These are phyloP conservation scores for Obelidium mucronatum DNA, from an alignment of 192 early-diverging fungal genomes.

Conservation along the genomic window DNA sequence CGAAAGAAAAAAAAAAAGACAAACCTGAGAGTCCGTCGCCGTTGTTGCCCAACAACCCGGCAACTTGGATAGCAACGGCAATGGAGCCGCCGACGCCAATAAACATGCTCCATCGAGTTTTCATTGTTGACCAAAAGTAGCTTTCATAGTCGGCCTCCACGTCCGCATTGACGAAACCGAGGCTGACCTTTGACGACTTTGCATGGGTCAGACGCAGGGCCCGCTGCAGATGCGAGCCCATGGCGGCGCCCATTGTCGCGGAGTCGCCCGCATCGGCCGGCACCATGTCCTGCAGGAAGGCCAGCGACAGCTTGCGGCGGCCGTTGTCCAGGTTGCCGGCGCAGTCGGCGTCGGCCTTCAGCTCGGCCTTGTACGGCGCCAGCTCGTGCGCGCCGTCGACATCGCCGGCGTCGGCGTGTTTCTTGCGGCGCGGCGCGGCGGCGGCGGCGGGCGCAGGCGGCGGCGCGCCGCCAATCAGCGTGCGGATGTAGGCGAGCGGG, in stretches of 20 bases:
- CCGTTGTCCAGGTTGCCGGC: slow-evolving; percentile 1
- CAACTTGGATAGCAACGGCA: slow-evolving; percentile 35
- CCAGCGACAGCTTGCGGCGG: slow-evolving; percentile 33
- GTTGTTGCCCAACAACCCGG: slow-evolving; percentile 28
- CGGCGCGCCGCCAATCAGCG: not conserved
- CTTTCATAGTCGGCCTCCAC: slow-evolving; percentile 40
- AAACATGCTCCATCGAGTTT: slow-evolving; percentile 38
- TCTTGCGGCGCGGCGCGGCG: too few species aligned
- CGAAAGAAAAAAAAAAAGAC: slow-evolving; percentile 1
- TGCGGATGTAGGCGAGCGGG: slow-evolving; percentile 1
- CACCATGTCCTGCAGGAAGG: slow-evolving; percentile 35
- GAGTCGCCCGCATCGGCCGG: slow-evolving; percentile 8
- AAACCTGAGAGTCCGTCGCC: slow-evolving; percentile 5
- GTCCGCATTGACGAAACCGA: slow-evolving; percentile 39
- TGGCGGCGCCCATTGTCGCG: slow-evolving; percentile 13
- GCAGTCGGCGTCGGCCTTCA: not conserved
- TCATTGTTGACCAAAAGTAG: slow-evolving; percentile 39
- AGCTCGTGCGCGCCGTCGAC: not conserved
- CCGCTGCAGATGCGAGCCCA: slow-evolving; percentile 35
- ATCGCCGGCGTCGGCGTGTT: too few species aligned
- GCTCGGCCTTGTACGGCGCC: not conserved
- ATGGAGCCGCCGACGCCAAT: slow-evolving; percentile 40
- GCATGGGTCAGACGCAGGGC: slow-evolving; percentile 37
- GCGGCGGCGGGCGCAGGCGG: too few species aligned
- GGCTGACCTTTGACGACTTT: slow-evolving; percentile 33